These are phyloP conservation scores for Candida tibetensis DNA, from an alignment of 805 yeast species.

Conservation along the genomic window DNA sequence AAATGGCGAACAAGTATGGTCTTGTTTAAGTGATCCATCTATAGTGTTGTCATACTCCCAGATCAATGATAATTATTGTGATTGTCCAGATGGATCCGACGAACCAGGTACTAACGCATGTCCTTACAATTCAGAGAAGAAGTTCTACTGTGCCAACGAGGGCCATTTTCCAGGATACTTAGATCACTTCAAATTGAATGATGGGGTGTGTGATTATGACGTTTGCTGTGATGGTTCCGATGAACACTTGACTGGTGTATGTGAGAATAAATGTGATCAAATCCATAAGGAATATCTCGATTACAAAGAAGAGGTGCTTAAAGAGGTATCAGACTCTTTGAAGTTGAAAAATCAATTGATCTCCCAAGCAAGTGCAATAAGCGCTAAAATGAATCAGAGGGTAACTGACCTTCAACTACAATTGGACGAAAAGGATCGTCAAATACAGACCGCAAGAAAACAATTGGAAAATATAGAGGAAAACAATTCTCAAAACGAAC, in stretches of 20 bases:
- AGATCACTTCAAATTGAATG: conserved; percentile 69
- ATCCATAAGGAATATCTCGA: conserved; percentile 40
- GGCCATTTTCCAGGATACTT: conserved; percentile 66
- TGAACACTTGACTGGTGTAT: conserved; percentile 50
- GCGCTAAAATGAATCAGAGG: conserved; percentile 12
- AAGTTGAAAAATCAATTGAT: conserved; percentile 27
- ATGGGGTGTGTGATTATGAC: conserved; percentile 89
- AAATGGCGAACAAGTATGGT: conserved; percentile 44
- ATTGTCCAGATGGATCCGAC: conserved; percentile 97
- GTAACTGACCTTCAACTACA: conserved; percentile 7
- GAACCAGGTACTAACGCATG: conserved; percentile 97
- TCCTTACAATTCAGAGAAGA: conserved; percentile 24
- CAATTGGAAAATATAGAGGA: not conserved
- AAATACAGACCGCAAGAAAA: conserved; percentile 3
- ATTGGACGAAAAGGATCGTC: conserved; percentile 9
- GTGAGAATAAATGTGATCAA: conserved; percentile 56
- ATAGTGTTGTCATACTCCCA: conserved; percentile 56
- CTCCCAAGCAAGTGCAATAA: conserved; percentile 17
- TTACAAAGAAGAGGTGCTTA: conserved; percentile 7
- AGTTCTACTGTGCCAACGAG: conserved; percentile 73
- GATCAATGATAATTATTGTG: conserved; percentile 88
- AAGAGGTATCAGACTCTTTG: conserved; percentile 23
- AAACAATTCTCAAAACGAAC: not conserved
- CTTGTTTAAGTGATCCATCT: conserved; percentile 67
- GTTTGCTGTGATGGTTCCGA: conserved; percentile 94